Conservation (phyloP, 78 protist species). For the Salpingoeca rosetta region DNA sequence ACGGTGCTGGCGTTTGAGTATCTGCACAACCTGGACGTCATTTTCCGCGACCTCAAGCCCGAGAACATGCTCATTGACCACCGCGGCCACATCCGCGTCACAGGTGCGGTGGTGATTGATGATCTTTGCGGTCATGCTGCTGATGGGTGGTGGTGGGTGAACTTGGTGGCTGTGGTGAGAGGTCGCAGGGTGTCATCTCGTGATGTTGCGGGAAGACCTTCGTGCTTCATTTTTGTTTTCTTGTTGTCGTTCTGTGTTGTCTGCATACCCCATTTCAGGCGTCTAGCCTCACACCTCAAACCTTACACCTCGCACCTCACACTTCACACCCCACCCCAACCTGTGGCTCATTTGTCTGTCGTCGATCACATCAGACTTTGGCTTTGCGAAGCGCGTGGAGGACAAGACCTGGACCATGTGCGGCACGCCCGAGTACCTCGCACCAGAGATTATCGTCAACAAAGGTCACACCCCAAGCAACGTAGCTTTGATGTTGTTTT, state of each 20-base stretch:
- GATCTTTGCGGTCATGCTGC: too few relatives aligned
- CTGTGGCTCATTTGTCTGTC: not conserved
- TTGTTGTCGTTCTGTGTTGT: too few relatives aligned
- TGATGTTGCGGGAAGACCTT: too few relatives aligned
- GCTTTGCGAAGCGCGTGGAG: slow-evolving; percentile 75
- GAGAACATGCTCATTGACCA: slow-evolving; percentile 88
- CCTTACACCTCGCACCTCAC: not conserved
- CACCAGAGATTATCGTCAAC: slow-evolving; percentile 55
- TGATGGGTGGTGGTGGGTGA: too few relatives aligned
- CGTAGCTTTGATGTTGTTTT: too few relatives aligned
- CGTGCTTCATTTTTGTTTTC: too few relatives aligned
- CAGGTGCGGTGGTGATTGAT: slow-evolving; percentile 19
- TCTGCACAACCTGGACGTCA: slow-evolving; percentile 57
- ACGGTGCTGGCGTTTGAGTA: slow-evolving; percentile 25
- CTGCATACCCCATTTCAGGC: too few relatives aligned
- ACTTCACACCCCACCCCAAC: not conserved
- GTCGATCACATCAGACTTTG: slow-evolving; percentile 70
- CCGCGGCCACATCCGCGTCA: slow-evolving; percentile 81
- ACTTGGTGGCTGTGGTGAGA: too few relatives aligned
- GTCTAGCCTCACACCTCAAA: not conserved
- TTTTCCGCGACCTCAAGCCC: slow-evolving; percentile 88
- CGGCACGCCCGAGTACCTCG: slow-evolving; percentile 56
- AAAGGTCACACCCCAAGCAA: not conserved
- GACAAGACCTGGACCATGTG: slow-evolving; percentile 40
- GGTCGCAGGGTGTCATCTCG: too few relatives aligned